Percentiles rank a stretch among this genome's conserved stretches.
Conservation (phyloP, 1,284 basidiomycete species). For the Hemileia vastatrix region DNA sequence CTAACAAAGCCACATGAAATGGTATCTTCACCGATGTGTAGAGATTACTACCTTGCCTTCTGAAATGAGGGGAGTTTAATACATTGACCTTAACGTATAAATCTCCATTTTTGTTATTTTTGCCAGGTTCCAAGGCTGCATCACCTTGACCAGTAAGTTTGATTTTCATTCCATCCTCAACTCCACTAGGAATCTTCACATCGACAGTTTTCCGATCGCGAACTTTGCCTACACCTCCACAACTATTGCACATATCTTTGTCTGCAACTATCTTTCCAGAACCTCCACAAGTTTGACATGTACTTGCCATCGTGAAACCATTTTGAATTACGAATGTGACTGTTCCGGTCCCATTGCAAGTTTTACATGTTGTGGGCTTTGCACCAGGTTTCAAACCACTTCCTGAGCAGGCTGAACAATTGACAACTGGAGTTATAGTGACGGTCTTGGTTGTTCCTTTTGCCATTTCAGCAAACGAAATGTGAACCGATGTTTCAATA, state of each 20-base stretch:
- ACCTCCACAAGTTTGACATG: conserved; percentile 77
- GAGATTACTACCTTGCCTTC: conserved; percentile 81
- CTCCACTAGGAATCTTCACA: conserved; percentile 67
- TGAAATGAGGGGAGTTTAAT: conserved; percentile 69
- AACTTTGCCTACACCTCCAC: conserved; percentile 79
- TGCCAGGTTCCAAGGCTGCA: conserved; percentile 64
- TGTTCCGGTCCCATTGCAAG: conserved; percentile 78
- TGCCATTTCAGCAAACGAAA: conserved; percentile 87
- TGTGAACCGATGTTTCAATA: conserved; percentile 64
- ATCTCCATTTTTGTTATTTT: conserved; percentile 48
- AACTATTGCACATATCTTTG: conserved; percentile 66
- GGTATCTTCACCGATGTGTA: conserved; percentile 87
- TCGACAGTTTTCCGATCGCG: conserved; percentile 67
- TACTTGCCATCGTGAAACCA: conserved; percentile 96
- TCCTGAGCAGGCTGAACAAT: conserved; percentile 76
- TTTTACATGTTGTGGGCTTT: conserved; percentile 66
- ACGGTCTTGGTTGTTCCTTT: conserved; percentile 74
- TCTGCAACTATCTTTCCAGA: conserved; percentile 69
- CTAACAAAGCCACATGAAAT: conserved; percentile 79
- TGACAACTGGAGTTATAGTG: conserved; percentile 67
- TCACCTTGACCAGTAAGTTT: conserved; percentile 77
- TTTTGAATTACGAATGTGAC: conserved; percentile 82
- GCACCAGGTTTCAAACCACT: conserved; percentile 77
- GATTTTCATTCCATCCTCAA: conserved; percentile 94
- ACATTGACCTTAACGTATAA: conserved; percentile 81